Evolutionary conservation across 495 filamentous ascomycete genomes (phyloP), one percentile per base, ranked within the genome.

Genomic region (Penicillium steckii): DNA sequence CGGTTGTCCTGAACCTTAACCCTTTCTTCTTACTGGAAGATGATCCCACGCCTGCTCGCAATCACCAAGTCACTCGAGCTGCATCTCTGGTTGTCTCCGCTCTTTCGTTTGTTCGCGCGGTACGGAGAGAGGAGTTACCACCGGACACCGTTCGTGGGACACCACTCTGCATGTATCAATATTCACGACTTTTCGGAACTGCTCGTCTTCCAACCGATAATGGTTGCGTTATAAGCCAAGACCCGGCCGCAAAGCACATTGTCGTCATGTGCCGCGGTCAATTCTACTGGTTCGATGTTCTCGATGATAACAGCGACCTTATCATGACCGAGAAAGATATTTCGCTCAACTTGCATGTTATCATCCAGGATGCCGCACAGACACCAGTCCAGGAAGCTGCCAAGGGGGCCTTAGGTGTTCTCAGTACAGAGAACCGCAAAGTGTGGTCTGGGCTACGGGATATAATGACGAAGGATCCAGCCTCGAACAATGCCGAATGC

Each of bases 321-420:
- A 96, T 98, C 71, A 97, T 97, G 92, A 94, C 85, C 1, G 94
- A 98, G 72, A 92, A 90, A 62, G 94, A 98, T 69, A 81, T 98
- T 40, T 83, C 88, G 4, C 78, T 96, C 58, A 98, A 98, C 63
- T 75, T 98, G 32, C 88, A 95, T 59, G 93, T 92, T 21, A 91
- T 97, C 52, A 79, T 95, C 42, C 88, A 95, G 46, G 94, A 98
- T 68, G 91, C 94, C 8, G 76, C 85, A 19, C 85, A 94, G 56
- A 95, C 85, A 0, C 91, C 93, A 0, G 90, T 97, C 52, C 89
- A 94, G 43, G 91, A 97, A 56, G 94, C 92, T 9, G 94, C 94
- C 8, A 96, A 95, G 69, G 89, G 90, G 2, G 94, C 94, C 2
- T 64, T 98, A 9, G 94, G 94, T 37, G 93, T 98, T 3, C 79